Base-by-base conservation (phyloP, 139 green algal genomes). In the Volvox reticuliferus region DNA sequence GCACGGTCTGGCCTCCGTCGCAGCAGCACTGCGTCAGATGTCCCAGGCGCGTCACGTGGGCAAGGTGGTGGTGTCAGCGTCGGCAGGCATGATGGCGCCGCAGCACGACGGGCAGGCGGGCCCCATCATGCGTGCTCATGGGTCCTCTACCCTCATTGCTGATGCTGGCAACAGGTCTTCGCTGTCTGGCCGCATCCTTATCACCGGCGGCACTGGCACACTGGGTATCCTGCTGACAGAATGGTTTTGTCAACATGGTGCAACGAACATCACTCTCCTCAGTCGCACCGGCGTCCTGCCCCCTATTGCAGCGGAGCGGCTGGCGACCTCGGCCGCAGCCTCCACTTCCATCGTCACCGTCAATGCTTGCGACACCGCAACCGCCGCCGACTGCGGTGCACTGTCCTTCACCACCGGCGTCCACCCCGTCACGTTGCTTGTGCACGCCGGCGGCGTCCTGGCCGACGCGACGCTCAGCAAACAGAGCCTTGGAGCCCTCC, bases 371-470 rank as follows among this genome's bases (percentile, higher is more conserved):
- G 86, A 90, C 86, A 76, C 50, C 12, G 5, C 73, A 32, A 1
- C 73, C 0, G 71, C 71, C 30, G 44, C 71, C n/a, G 86, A 90
- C 73, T 30, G 21, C 44, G 50, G 30, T 6, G 19, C 0, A 2
- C 13, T 63, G 32, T 32, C 73, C 0, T 13, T 44, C 24, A 18
- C 33, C 73, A 14, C 36, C 21, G 30, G 1, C 30, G 26, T 37
- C 0, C 28, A n/a, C 20, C 92, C 92, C n/a, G 76, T 92, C 12
- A 65, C 71, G n/a, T 30, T 87, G 24, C 77, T 97, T 24, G 86
- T 98, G n/a, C 96, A 98, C 91, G 96, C 96, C 22, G 95, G 95
- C 35, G 97, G 96, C 19, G 94, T 96, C 28, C 91, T 98, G 55
- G 91, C 93, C 0, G 96, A 98, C 89, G 95, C 96, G 17, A 96